phyloP scores from a whole-genome alignment of 2,329 filamentous ascomycete genomes.

The Cercospora sp. region DNA sequence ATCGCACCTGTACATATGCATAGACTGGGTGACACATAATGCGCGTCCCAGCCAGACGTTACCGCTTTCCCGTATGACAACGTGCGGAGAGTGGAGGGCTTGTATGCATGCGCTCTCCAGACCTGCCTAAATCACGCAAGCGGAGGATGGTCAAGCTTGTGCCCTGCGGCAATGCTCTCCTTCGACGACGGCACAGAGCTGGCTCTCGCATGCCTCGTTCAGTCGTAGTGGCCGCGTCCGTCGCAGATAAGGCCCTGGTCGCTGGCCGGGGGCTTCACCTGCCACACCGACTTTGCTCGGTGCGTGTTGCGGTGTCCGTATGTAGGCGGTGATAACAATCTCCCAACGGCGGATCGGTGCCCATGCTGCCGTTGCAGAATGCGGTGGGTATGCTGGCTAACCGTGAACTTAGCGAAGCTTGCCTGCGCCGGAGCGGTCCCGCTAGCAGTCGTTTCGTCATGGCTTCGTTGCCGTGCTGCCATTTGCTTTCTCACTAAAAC shows the following conservation, averaged over 20 bases:
- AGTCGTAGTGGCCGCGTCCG: background rate
- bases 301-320: background rate
- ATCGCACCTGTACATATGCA: slow-evolving; percentile 12
- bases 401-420: background rate
- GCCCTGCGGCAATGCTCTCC: background rate
- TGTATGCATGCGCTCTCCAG: background rate
- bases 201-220: background rate
- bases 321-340: slow-evolving; percentile 1
- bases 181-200: background rate
- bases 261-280: background rate
- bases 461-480: slow-evolving; percentile 5
- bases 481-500: slow-evolving; percentile 8
- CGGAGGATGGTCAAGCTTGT: slow-evolving; percentile 2
- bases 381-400: slow-evolving; percentile 1
- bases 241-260: slow-evolving; percentile 1
- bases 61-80: background rate
- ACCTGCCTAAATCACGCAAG: slow-evolving; percentile 1
- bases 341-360: slow-evolving; percentile 6
- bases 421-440: background rate
- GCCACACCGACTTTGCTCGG: slow-evolving; percentile 1
- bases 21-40: slow-evolving; percentile 1
- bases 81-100: background rate
- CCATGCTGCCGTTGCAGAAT: background rate
- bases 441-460: slow-evolving; percentile 7
- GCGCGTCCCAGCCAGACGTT: background rate